These are phyloP conservation scores for Cladophialophora yegresii DNA, from an alignment of 2,329 filamentous ascomycete genomes.

Conservation along the genomic window DNA sequence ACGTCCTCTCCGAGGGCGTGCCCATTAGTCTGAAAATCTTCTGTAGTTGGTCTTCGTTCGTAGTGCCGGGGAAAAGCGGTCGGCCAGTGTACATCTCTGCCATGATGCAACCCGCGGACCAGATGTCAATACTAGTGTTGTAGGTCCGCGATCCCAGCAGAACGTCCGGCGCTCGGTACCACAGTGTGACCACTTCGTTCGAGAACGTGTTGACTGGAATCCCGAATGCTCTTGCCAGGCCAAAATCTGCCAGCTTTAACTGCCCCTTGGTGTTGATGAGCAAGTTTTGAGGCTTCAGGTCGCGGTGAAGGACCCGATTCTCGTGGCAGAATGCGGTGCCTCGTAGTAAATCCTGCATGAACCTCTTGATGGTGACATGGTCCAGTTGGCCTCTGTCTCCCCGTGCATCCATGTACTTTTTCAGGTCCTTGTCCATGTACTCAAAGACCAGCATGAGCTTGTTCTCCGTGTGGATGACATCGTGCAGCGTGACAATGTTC, in stretches of 20 bases:
- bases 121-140: slow-evolving; percentile 99
- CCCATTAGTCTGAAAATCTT: slow-evolving; percentile 99
- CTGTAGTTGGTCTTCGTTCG: slow-evolving; percentile 95
- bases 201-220: slow-evolving; percentile 90
- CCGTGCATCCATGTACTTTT: slow-evolving; percentile 96
- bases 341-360: slow-evolving; percentile 96
- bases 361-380: slow-evolving; percentile 90
- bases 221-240: slow-evolving; percentile 84
- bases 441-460: slow-evolving; percentile 99
- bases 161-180: slow-evolving; percentile 93
- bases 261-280: slow-evolving; percentile 85
- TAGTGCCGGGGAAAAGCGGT: slow-evolving; percentile 93
- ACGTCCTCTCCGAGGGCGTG: slow-evolving; percentile 89
- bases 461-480: slow-evolving; percentile 99
- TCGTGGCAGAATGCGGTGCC: slow-evolving; percentile 98
- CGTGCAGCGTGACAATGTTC: slow-evolving; percentile 94
- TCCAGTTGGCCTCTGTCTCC: slow-evolving; percentile 88
- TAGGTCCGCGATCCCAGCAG: slow-evolving; percentile 92
- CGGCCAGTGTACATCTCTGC: slow-evolving; percentile 98
- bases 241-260: slow-evolving; percentile 87
- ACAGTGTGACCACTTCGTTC: slow-evolving; percentile 60
- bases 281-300: slow-evolving; percentile 88
- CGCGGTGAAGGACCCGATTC: slow-evolving; percentile 91
- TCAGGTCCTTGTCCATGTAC: slow-evolving; percentile 97
- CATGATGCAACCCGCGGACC: slow-evolving; percentile 99